Percentiles rank a stretch among this genome's conserved stretches.
phyloP scores from a whole-genome alignment of 805 yeast species.

The Candida nemodendra region DNA sequence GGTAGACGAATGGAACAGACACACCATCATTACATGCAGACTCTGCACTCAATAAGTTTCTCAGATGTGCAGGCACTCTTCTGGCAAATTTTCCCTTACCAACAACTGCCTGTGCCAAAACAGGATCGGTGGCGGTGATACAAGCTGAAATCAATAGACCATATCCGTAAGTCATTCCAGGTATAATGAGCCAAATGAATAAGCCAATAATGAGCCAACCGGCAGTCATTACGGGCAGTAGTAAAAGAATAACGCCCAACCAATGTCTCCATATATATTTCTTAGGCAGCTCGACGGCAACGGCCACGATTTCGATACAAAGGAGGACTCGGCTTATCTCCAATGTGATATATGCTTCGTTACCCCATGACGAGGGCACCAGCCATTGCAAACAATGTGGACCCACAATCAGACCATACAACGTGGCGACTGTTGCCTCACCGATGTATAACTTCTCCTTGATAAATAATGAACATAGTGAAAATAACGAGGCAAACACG shows the following conservation, averaged over 20 bases:
- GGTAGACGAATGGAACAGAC: constrained; percentile 66
- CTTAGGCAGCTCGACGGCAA: constrained; percentile 70
- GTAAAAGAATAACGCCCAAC: constrained; percentile 53
- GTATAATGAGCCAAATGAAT: constrained; percentile 61
- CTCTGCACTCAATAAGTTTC: constrained; percentile 64
- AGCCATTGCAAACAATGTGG: constrained; percentile 62
- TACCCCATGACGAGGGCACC: constrained; percentile 56
- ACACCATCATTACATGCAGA: constrained; percentile 77
- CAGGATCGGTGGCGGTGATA: constrained; percentile 78
- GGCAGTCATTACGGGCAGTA: constrained; percentile 66
- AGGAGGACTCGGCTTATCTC: constrained; percentile 63
- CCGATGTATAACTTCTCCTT: constrained; percentile 60
- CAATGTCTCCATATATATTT: constrained; percentile 62
- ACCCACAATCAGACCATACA: constrained; percentile 60
- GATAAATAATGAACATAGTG: constrained; percentile 56
- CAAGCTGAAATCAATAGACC: constrained; percentile 65
- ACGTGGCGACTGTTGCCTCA: constrained; percentile 64
- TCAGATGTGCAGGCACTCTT: constrained; percentile 59
- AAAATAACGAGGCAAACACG: constrained; percentile 55
- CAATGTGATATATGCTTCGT: constrained; percentile 51
- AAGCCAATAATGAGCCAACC: constrained; percentile 69
- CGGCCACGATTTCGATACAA: constrained; percentile 70
- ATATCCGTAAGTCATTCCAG: constrained; percentile 52
- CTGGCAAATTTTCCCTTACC: constrained; percentile 72
- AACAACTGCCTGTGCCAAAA: constrained; percentile 69